Evolutionary conservation across 805 yeast species (phyloP), one percentile per base, ranked within the genome.

Genomic region (Candida schatavii): DNA sequence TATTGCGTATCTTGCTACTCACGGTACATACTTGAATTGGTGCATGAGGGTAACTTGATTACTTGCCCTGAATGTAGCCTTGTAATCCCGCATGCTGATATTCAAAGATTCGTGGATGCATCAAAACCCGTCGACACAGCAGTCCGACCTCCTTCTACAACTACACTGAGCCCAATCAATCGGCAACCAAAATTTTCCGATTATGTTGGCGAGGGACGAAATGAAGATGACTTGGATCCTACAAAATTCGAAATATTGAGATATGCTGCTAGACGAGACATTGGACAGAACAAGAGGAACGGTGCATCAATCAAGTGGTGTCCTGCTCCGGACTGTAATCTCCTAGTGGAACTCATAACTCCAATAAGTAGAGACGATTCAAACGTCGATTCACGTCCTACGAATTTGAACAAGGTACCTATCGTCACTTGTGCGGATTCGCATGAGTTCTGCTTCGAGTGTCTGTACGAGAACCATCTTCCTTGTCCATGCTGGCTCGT

Each of bases 401-500:
- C 21, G 20, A 45, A 51, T 37, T 38, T 55, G 6, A 27, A 41
- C 17, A 33, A 56, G 14, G 70, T 86, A 1, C 91, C 95, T 3
- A 72, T 81, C 5, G 97, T 88, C 2, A 62, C 68, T 21, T 93
- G 99, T 59, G 55, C 64, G 2, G 68, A 75, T 37, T 74, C 74
- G 3, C 90, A 89, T 52, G 74, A 74, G 44, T 91, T 90, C 56
- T 93, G 99, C 56, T 83, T 82, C 50, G 66, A 71, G 20, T 93
- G 99, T 56, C 75, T 76, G 18, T 70, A 70, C 43, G 91, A 85
- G 49, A 81, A 83, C 50, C 99, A 93, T 62, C 62, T 79, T 7
- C 98, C 98, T 0, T 75, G 85, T n/a, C 85, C 93, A 2, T 93
- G 99, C 57, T 63, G 62, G 49, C 57, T 85, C 3, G 83, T 83